Evolutionary conservation across 495 filamentous ascomycete species (phyloP).

Genomic region (Annulohypoxylon bovei): DNA sequence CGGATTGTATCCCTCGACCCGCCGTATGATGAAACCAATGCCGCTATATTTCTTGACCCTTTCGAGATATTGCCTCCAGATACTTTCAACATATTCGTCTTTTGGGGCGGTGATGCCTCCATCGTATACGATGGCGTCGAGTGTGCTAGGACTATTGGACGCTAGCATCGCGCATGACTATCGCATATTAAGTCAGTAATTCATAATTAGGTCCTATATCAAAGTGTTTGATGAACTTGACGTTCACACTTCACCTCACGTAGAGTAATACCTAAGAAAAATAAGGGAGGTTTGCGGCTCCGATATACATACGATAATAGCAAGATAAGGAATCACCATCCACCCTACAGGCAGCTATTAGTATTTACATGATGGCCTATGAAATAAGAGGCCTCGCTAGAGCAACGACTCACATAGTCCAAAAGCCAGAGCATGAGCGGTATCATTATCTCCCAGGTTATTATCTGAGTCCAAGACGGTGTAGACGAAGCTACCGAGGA

Average conservation of each 20-base stretch:
- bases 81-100: conserved; percentile 36
- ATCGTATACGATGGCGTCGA: conserved; percentile 46
- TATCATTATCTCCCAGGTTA: conserved; percentile 54
- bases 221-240: not conserved
- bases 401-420: conserved; percentile 54
- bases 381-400: conserved; percentile 8
- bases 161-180: conserved; percentile 40
- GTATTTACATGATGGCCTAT: not conserved
- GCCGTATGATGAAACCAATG: conserved; percentile 14
- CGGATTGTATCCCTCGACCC: conserved; percentile 39
- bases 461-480: conserved; percentile 49
- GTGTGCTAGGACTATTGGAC: conserved; percentile 41
- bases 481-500: conserved; percentile 56
- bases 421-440: conserved; percentile 56
- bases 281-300: conserved; percentile 1
- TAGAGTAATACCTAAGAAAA: not conserved
- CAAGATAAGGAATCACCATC: conserved; percentile 43
- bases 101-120: conserved; percentile 22
- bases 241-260: not conserved
- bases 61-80: conserved; percentile 19
- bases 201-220: not conserved
- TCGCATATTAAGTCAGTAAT: conserved; percentile 13
- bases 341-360: conserved; percentile 46
- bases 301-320: conserved; percentile 36
- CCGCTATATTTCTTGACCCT: conserved; percentile 23